These are phyloP conservation scores for Phaeomoniella chlamydospora DNA, from an alignment of 2,329 filamentous ascomycete genomes.

Conservation along the genomic window DNA sequence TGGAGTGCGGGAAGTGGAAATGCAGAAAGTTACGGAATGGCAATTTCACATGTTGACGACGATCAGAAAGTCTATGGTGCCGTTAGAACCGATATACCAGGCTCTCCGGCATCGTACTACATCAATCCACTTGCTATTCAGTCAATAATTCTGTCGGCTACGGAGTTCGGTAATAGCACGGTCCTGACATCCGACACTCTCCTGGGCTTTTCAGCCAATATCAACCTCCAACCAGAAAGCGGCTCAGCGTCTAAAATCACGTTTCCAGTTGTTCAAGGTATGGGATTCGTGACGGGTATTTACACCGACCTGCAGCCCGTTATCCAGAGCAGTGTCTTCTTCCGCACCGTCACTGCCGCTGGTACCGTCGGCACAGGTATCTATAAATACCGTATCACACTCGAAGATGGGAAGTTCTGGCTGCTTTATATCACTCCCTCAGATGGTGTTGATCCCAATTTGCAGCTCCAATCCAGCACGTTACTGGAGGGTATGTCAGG, in stretches of 20 bases:
- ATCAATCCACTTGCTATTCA: constrained; percentile 72
- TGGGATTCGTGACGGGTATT: constrained; percentile 68
- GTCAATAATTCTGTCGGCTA: constrained; percentile 64
- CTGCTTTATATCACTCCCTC: constrained; percentile 58
- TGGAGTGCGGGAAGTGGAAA: constrained; percentile 52
- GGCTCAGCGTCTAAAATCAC: constrained; percentile 47
- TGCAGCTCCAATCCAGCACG: constrained; percentile 52
- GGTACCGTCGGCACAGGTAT: constrained; percentile 45
- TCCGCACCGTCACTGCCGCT: constrained; percentile 46
- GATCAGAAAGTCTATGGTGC: constrained; percentile 53
- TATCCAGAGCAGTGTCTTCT: constrained; percentile 62
- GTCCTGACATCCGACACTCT: constrained; percentile 37
- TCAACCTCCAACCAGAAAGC: constrained; percentile 47
- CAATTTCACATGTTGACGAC: constrained; percentile 58
- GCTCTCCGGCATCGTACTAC: constrained; percentile 53
- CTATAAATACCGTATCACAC: constrained; percentile 59
- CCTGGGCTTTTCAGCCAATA: constrained; percentile 46
- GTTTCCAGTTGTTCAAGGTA: constrained; percentile 78
- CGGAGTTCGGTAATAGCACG: constrained; percentile 52
- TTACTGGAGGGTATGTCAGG: constrained; percentile 48
- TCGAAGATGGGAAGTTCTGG: constrained; percentile 66
- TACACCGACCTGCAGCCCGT: constrained; percentile 58
- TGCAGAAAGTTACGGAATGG: constrained; percentile 60
- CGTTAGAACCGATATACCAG: constrained; percentile 35
- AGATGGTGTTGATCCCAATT: constrained; percentile 43